These are phyloP conservation scores for Pseudoneurospora amorphoporcata DNA, from an alignment of 495 filamentous ascomycete species.

Conservation along the genomic window DNA sequence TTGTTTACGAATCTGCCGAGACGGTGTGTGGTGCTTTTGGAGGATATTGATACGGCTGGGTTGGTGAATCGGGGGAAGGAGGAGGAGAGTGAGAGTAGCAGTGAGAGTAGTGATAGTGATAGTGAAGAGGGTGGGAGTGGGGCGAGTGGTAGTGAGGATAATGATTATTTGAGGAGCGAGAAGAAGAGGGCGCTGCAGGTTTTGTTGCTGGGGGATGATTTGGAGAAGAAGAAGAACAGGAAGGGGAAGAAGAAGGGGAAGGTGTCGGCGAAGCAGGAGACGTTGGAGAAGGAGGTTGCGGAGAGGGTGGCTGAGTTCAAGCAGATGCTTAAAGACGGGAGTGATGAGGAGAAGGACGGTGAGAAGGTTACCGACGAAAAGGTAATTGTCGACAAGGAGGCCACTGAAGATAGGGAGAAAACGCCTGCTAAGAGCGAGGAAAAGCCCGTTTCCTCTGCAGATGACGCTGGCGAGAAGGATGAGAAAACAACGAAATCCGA, in stretches of 20 bases:
- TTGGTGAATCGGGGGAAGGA: conserved; percentile 34
- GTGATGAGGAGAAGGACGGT: conserved; percentile 14
- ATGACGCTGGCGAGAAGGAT: not conserved
- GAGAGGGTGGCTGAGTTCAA: not conserved
- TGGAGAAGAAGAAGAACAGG: not conserved
- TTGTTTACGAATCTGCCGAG: conserved; percentile 58
- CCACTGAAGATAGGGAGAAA: not conserved
- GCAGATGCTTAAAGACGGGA: not conserved
- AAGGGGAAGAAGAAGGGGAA: not conserved
- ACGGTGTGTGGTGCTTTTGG: conserved; percentile 57
- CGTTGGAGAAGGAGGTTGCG: not conserved
- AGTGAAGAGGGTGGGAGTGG: not conserved
- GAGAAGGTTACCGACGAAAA: not conserved
- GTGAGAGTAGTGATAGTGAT: not conserved
- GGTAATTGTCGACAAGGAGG: not conserved
- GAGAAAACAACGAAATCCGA: not conserved
- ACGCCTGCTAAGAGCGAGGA: not conserved
- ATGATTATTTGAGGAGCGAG: not conserved
- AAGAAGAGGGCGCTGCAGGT: not conserved
- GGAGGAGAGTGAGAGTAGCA: not conserved
- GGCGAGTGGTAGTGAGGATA: not conserved
- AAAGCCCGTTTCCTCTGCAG: not conserved
- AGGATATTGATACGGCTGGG: conserved; percentile 63
- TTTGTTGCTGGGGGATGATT: not conserved
- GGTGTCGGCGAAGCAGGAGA: not conserved